Conservation (phyloP, 2,329 filamentous ascomycete species). For the Trichophyton simii region DNA sequence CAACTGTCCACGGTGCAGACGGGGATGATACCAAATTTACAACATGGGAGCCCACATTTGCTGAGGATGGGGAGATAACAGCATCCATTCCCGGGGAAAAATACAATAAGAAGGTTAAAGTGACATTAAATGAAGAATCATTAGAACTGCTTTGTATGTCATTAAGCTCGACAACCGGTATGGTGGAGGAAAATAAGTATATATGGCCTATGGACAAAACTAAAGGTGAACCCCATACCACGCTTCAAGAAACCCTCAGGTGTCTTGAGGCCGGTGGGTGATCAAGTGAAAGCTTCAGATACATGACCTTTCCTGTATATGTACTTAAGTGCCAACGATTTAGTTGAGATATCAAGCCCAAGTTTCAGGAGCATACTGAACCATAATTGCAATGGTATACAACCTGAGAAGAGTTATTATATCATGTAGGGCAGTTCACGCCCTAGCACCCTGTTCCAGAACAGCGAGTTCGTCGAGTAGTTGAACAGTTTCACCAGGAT, state of each 20-base stretch:
- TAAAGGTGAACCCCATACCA: not conserved
- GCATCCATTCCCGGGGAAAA: constrained; percentile 13
- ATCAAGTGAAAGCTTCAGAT: not conserved
- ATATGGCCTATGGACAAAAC: not conserved
- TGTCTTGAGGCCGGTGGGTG: not conserved
- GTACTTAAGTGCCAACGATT: not conserved
- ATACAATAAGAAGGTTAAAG: constrained; percentile 23
- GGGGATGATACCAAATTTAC: not conserved
- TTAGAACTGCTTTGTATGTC: constrained; percentile 13
- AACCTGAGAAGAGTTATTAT: not conserved
- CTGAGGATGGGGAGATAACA: constrained; percentile 26
- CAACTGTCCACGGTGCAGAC: not conserved
- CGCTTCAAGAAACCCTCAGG: not conserved
- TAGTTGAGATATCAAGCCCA: not conserved
- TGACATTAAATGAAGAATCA: constrained; percentile 20
- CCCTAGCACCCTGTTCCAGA: constrained; percentile 24
- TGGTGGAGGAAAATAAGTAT: not conserved
- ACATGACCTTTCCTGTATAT: not conserved
- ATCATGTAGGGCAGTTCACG: not conserved
- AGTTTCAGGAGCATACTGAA: not conserved
- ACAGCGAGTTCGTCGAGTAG: constrained; percentile 69
- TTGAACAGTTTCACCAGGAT: constrained; percentile 76
- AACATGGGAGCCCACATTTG: constrained; percentile 17
- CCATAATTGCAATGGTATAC: not conserved
- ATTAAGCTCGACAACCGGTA: not conserved